Evolutionary conservation across 768 basidiomycete genomes (phyloP), one percentile per base, ranked within the genome.

Genomic region (Tephrocybe sp.): DNA sequence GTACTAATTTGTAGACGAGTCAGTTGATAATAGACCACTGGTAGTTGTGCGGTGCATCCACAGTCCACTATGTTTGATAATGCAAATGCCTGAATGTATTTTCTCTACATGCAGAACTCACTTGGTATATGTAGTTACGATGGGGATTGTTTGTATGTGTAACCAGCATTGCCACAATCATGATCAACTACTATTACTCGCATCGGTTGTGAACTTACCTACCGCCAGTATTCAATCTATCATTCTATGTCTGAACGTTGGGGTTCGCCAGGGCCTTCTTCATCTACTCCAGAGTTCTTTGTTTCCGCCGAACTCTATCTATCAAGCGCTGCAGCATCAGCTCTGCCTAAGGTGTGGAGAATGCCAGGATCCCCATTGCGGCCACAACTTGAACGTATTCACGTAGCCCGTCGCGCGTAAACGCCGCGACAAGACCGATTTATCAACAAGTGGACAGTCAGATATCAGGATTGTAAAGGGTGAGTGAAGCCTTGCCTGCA

Each of bases 281-380:
- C 61, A 19, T n/a, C n/a, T n/a, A 34, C 46, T 27, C 59, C 57
- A 52, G 86, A 89, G 62, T 86, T 82, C 60, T 73, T 82, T 50
- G 76, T 83, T 47, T 76, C 78, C 42, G 79, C 76, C 8, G 82
- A 88, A 57, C 68, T 89, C 21, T 86, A 82, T 55, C 69, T 88
- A 16, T 80, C 83, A 12, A 70, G 73, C 27, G 66, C 75, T 30
- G 76, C 80, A 4, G 73, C 73, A 32, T 63, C 73, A 28, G 69
- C 73, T 21, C 62, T 83, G 34, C 80, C 81, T 48, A 88, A 84
- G 77, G 87, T 84, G 49, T 39, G 67, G 58, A 24, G 28, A 27
- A 12, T 4, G 38, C n/a, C 35, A n/a, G 13, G 25, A 28, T 43
- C 24, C 3, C 32, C 32, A 24, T 24, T 18, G 24, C 68, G 72